Evolutionary conservation across 2,329 filamentous ascomycete genomes (phyloP).

Genomic region (Madurella mycetomatis): DNA sequence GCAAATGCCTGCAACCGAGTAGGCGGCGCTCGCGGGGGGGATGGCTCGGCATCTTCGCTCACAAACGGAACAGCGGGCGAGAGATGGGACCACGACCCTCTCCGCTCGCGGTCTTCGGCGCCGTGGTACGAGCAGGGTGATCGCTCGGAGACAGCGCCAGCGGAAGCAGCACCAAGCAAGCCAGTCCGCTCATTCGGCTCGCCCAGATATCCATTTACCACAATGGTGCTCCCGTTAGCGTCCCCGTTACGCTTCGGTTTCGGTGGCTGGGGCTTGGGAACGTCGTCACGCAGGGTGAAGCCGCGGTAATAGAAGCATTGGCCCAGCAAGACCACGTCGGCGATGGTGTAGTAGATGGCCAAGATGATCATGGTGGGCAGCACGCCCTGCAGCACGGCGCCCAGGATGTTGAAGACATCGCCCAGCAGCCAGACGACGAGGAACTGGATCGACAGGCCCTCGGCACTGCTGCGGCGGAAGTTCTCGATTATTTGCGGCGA

Average conservation of each 20-base stretch:
- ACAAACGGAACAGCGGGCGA: conserved; percentile 81
- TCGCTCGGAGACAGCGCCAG: conserved; percentile 29
- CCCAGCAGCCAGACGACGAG: conserved; percentile 88
- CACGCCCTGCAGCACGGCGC: conserved; percentile 86
- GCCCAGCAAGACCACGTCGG: conserved; percentile 78
- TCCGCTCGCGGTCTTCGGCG: conserved; percentile 38
- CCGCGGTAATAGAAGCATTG: conserved; percentile 97
- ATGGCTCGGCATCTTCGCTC: conserved; percentile 39
- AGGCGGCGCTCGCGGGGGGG: conserved; percentile 39
- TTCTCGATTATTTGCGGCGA: conserved; percentile 96
- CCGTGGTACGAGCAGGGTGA: conserved; percentile 37
- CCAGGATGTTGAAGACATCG: conserved; percentile 94
- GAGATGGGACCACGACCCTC: conserved; percentile 60
- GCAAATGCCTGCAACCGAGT: conserved; percentile 54
- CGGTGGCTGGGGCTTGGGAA: conserved; percentile 32
- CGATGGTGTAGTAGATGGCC: conserved; percentile 90
- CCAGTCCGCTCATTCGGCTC: conserved; percentile 50
- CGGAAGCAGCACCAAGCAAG: conserved; percentile 34
- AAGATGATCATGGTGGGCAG: conserved; percentile 80
- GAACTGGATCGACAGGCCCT: conserved; percentile 87
- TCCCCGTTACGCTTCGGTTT: conserved; percentile 9
- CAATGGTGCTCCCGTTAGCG: conserved; percentile 18
- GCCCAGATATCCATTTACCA: conserved; percentile 22
- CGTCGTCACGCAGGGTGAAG: conserved; percentile 61
- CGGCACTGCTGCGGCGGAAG: conserved; percentile 77